Conservation (phyloP, 768 basidiomycete species). For the Hemileccinum impolitum region DNA sequence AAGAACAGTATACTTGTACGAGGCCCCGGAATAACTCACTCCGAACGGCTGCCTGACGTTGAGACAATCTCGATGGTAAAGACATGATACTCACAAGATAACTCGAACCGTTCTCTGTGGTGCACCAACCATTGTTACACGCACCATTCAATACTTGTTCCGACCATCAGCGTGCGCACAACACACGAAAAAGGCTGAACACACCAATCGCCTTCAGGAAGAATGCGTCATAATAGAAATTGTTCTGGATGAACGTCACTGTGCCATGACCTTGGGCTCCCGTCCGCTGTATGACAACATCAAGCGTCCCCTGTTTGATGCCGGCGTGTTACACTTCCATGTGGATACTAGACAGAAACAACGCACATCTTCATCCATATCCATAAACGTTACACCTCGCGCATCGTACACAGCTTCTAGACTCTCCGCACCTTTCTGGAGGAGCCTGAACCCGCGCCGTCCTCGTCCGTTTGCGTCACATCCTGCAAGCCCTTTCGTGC, state of each 20-base stretch:
- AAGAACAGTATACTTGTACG: constrained; percentile 95
- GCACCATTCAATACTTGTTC: constrained; percentile 85
- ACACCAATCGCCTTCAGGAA: constrained; percentile 94
- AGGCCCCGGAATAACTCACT: constrained; percentile 90
- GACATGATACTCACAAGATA: constrained; percentile 64
- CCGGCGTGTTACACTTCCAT: background rate
- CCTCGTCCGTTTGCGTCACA: constrained; percentile 50
- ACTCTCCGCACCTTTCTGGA: constrained; percentile 54
- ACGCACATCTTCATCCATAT: constrained; percentile 94
- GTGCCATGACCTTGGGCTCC: constrained; percentile 63
- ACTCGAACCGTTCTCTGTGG: constrained; percentile 52
- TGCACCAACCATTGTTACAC: constrained; percentile 80
- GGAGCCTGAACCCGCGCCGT: constrained; percentile 61
- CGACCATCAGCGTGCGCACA: constrained; percentile 1
- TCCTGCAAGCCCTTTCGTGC: constrained; percentile 51
- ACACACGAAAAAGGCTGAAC: constrained; percentile 19
- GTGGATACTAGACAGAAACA: background rate
- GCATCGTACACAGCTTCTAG: constrained; percentile 75
- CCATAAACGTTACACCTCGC: constrained; percentile 72
- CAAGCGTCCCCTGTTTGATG: constrained; percentile 71
- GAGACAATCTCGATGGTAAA: background rate
- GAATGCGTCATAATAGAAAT: constrained; percentile 98
- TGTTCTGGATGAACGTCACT: constrained; percentile 87
- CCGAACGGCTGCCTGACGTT: constrained; percentile 70
- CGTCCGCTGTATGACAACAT: constrained; percentile 86